phyloP scores from a whole-genome alignment of 164 flowering plant genomes.

The Liriodendron chinense region DNA sequence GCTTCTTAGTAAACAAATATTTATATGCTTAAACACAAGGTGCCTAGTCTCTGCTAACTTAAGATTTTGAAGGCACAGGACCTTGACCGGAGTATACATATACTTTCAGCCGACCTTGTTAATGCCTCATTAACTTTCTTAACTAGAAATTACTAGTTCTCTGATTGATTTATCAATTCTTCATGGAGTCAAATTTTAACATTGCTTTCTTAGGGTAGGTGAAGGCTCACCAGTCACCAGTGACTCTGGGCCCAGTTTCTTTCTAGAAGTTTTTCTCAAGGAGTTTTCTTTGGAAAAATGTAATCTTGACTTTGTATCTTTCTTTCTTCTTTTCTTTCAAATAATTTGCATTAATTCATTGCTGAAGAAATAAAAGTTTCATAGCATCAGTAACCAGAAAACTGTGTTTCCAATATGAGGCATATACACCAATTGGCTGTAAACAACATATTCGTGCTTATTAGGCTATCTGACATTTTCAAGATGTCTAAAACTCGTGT shows the following conservation, averaged over 20 bases:
- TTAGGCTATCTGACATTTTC: not conserved
- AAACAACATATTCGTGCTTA: not conserved
- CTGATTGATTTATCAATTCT: not conserved
- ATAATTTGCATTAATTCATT: no score
- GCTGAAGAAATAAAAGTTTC: no score
- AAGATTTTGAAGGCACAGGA: not conserved
- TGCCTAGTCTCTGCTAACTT: not conserved
- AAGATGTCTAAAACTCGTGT: not conserved
- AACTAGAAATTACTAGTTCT: not conserved
- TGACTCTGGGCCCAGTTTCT: not conserved
- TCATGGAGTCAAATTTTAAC: no score
- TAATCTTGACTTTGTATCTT: no score
- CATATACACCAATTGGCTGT: not conserved
- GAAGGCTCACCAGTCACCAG: not conserved
- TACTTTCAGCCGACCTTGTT: not conserved
- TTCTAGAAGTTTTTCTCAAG: no score
- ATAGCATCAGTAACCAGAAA: no score
- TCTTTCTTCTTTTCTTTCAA: no score
- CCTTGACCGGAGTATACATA: not conserved
- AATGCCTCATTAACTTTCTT: not conserved
- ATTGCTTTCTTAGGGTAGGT: not conserved
- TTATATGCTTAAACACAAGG: not conserved
- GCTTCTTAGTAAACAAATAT: not conserved
- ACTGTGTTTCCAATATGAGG: not conserved
- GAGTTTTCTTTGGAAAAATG: no score